Evolutionary conservation across 768 basidiomycete species (phyloP).

Genomic region (Russula emetica): DNA sequence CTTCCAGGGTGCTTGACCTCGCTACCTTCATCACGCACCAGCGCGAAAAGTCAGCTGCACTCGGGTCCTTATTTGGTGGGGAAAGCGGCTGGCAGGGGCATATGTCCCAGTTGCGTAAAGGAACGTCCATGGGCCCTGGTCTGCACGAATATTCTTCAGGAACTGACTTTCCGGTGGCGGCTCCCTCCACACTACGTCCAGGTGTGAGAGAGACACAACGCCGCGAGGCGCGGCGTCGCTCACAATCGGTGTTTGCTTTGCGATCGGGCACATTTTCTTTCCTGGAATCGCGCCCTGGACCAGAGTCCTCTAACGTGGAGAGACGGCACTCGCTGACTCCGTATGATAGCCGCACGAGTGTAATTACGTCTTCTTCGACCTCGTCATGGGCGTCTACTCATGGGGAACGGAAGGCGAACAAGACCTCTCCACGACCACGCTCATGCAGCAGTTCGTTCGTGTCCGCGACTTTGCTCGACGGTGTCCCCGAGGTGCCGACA

Average conservation of each 20-base stretch:
- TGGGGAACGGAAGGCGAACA: not conserved
- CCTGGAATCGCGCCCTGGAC: slow-evolving; percentile 15
- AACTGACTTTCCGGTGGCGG: not conserved
- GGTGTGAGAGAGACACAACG: slow-evolving; percentile 17
- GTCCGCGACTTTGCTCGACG: slow-evolving; percentile 13
- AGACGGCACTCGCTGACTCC: slow-evolving; percentile 17
- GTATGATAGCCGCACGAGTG: slow-evolving; percentile 19
- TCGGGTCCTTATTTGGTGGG: slow-evolving; percentile 12
- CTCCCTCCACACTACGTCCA: slow-evolving; percentile 11
- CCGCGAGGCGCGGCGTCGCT: slow-evolving; percentile 34
- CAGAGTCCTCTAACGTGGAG: slow-evolving; percentile 9
- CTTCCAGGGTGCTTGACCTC: slow-evolving; percentile 21
- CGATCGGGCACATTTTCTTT: slow-evolving; percentile 27
- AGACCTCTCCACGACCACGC: slow-evolving; percentile 8
- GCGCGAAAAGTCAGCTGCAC: slow-evolving; percentile 5
- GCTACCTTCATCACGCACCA: slow-evolving; percentile 15
- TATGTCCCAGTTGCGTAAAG: slow-evolving; percentile 20
- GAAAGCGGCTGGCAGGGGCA: slow-evolving; percentile 17
- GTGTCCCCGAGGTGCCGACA: slow-evolving; percentile 5
- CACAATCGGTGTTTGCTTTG: slow-evolving; percentile 32
- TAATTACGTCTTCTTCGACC: slow-evolving; percentile 24
- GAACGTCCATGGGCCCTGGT: slow-evolving; percentile 19
- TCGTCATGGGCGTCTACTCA: slow-evolving; percentile 16
- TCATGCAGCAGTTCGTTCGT: slow-evolving; percentile 25
- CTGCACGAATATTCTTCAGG: slow-evolving; percentile 6